Base-by-base conservation (phyloP, 2,329 filamentous ascomycete species). In the Aureobasidium zeae region DNA sequence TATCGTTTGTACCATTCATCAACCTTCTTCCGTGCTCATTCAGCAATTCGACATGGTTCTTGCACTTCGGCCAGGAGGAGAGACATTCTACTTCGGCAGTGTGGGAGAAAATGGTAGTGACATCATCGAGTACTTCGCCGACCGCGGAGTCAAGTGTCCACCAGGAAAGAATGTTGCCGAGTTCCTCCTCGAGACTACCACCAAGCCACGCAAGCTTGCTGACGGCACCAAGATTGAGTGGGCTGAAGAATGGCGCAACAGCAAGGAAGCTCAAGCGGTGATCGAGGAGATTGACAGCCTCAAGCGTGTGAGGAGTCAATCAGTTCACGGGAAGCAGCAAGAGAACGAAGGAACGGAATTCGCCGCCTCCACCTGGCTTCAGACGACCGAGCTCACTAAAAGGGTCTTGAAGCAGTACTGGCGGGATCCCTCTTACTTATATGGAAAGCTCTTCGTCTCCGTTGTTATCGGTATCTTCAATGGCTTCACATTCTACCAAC, bases 391-490 rank as follows among this genome's bases (percentile, higher is more conserved):
- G 55, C 69, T 88, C 15, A 84, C 79, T 3, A 79, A 79, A 58
- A 74, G 84, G 16, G 72, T 81, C 37, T 86, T 86, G 61, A 66
- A 67, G 3, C 76, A 85, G 52, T 80, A 86, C 64, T 87, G 82
- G 82, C 73, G 84, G 11, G 78, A 85, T 49, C 79, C 83, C 0
- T 79, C 76, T 1, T 89, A 88, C 59, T 67, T 86, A 44, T 87
- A 86, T 60, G 78, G 80, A 47, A 86, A 86, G 57, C 65, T 89
- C 19, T 87, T 86, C 61, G 73, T 79, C 24, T 71, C 77, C 3
- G 74, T 85, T 46, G 72, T 86, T 48, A 70, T 83, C 32, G 83
- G 80, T 12, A 77, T 86, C 58, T 85, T 87, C 70, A 86, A 85
- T 63, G 81, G 81, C 16, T 86, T 86, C 63, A 86, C 82, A 3